Conservation (phyloP, 176 grass and related monocot species). For the Bonia amplexicaulis region DNA sequence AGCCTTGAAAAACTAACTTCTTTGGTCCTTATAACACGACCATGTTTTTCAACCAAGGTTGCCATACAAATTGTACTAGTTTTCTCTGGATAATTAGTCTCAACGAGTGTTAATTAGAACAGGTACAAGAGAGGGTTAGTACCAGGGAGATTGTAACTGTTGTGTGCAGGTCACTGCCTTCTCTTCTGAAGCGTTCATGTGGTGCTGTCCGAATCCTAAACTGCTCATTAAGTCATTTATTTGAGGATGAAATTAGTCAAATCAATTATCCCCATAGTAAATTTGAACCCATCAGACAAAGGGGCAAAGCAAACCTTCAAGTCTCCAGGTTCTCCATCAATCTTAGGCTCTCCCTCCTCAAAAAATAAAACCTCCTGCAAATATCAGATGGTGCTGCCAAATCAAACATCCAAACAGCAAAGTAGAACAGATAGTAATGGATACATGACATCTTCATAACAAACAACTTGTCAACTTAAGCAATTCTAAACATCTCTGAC, state of each 20-base stretch:
- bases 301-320: constrained; percentile 58
- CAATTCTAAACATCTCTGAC: neutral
- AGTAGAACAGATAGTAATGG: neutral
- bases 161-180: constrained; percentile 86
- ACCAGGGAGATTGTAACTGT: constrained; percentile 85
- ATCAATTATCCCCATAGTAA: neutral
- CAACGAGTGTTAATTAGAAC: neutral
- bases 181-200: constrained; percentile 77
- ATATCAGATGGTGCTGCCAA: neutral
- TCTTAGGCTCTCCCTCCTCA: constrained; percentile 96
- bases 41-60: neutral
- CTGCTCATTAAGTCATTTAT: constrained; percentile 50
- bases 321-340: constrained; percentile 94
- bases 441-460: neutral
- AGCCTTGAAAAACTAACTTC: neutral
- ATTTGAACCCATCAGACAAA: neutral
- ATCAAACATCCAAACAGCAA: neutral
- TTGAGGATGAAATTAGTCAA: constrained; percentile 23
- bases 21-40: neutral
- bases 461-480: neutral
- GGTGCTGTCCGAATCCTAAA: constrained; percentile 84
- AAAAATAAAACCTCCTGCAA: constrained; percentile 87
- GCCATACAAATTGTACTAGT: neutral
- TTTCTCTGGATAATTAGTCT: neutral
- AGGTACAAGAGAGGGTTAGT: constrained; percentile 13